Percentiles rank a stretch among this genome's conserved stretches.
phyloP scores from a whole-genome alignment of 139 green algal genomes.

The Chlamydomonas sp. region DNA sequence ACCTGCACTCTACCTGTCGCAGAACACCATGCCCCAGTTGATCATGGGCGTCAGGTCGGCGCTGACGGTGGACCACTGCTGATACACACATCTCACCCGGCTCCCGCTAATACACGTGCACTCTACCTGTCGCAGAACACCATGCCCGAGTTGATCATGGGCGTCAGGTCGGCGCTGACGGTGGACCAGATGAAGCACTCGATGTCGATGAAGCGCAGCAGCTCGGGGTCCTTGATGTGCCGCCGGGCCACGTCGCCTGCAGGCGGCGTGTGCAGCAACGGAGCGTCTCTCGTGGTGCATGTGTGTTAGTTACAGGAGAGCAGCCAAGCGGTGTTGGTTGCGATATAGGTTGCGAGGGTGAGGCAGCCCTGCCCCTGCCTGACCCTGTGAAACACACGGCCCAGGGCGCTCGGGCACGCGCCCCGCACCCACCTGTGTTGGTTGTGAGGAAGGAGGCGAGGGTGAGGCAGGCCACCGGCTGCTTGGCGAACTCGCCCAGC shows the following conservation, averaged over 20 bases:
- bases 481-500: slow-evolving; percentile 71
- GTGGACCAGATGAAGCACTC: slow-evolving; percentile 98
- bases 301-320: neutral
- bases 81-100: too few relatives aligned
- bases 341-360: too few relatives aligned
- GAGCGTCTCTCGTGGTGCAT: neutral
- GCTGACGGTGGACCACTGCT: slow-evolving; percentile 92
- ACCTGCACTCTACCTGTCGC: too few relatives aligned
- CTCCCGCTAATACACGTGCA: too few relatives aligned
- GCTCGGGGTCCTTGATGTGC: slow-evolving; percentile 91
- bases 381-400: too few relatives aligned
- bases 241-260: slow-evolving; percentile 81
- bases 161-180: slow-evolving; percentile 88
- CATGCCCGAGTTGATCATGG: slow-evolving; percentile 92
- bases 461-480: slow-evolving; percentile 85
- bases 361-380: too few relatives aligned
- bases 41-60: too few relatives aligned
- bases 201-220: slow-evolving; percentile 96
- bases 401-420: too few relatives aligned
- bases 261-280: too few relatives aligned
- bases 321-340: too few relatives aligned
- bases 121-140: too few relatives aligned
- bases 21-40: too few relatives aligned
- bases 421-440: slow-evolving; percentile 77
- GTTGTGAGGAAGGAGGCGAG: slow-evolving; percentile 81